Evolutionary conservation across 805 yeast genomes (phyloP), one percentile per base, ranked within the genome.

Genomic region (Ogataea neopini): DNA sequence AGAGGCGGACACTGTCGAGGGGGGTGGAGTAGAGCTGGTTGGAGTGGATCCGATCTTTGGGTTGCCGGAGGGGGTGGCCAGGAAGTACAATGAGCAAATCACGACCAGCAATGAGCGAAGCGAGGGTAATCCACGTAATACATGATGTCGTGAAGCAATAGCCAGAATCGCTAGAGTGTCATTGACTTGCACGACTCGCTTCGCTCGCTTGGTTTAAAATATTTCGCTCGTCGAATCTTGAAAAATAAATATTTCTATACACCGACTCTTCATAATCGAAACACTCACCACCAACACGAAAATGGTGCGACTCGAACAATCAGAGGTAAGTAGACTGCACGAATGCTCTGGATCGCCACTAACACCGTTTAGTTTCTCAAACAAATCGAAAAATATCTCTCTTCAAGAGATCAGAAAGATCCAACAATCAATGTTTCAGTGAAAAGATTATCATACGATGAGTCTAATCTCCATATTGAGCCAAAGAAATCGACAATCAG

Each of bases 31-130:
- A 3, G 55, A 62, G 38, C 32, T 42, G 2, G 42, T 76, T 1
- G 61, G 73, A 0, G 53, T 83, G 13, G 80, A 83, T 49, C 86
- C 88, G 1, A 66, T 83, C 0, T 82, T 80, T 56, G 85, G 84
- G 0, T 54, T 83, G 11, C 86, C 88, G 1, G 7, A 43, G 53
- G 44, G 78, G 67, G 1, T 54, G 54, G 62, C 64, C 1, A 20
- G 41, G 40, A 41, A 28, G 42, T 10, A 30, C 40, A 37, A 44
- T 13, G 18, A 38, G 25, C 23, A 17, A 25, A 9, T 42, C 17
- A 40, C 40, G 5, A 8, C 25, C 25, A 22, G 8, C 8, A 22
- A 22, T 22, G 47, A 30, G 32, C 32, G 32, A 29, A 29, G 32
- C 32, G 32, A 29, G n/a, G n/a, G n/a, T n/a, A n/a, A n/a, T n/a